Evolutionary conservation across 371 early-diverging fungal species (phyloP).

Genomic region (Zychaea mexicana): DNA sequence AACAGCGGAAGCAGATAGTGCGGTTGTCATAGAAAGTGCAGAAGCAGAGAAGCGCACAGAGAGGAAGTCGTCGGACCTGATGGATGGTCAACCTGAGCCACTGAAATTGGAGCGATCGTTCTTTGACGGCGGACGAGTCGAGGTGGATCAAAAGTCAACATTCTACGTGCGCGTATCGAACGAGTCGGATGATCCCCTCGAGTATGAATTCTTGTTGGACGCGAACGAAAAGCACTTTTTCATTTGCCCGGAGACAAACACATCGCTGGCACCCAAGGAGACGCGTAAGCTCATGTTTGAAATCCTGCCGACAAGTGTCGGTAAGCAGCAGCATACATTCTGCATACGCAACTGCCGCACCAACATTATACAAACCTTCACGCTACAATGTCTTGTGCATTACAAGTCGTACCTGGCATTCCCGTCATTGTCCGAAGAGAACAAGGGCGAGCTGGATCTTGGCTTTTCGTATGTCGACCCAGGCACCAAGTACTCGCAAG

Average conservation of each 20-base stretch:
- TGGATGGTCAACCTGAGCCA: constrained; percentile 19
- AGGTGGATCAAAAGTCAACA: constrained; percentile 50
- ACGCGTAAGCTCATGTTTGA: constrained; percentile 63
- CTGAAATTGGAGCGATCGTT: constrained; percentile 49
- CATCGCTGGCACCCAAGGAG: constrained; percentile 51
- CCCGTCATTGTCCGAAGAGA: constrained; percentile 60
- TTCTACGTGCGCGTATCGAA: constrained; percentile 68
- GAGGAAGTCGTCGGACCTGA: not conserved
- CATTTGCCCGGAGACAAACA: constrained; percentile 23
- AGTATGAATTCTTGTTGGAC: constrained; percentile 33
- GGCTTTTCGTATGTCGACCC: constrained; percentile 85
- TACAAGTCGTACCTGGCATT: constrained; percentile 63
- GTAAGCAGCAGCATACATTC: constrained; percentile 60
- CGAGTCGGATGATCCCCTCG: constrained; percentile 34
- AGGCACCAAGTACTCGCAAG: constrained; percentile 75
- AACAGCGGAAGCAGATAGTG: not conserved
- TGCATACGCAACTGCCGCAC: constrained; percentile 40
- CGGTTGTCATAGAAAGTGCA: not conserved
- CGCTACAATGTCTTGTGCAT: constrained; percentile 62
- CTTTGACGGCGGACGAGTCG: constrained; percentile 64
- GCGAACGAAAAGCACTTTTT: constrained; percentile 27
- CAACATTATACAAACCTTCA: constrained; percentile 44
- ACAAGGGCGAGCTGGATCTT: constrained; percentile 68
- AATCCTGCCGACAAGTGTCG: constrained; percentile 50
- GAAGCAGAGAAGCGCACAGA: not conserved